phyloP scores from a whole-genome alignment of 345 rosid species.

The Boechera stricta region DNA sequence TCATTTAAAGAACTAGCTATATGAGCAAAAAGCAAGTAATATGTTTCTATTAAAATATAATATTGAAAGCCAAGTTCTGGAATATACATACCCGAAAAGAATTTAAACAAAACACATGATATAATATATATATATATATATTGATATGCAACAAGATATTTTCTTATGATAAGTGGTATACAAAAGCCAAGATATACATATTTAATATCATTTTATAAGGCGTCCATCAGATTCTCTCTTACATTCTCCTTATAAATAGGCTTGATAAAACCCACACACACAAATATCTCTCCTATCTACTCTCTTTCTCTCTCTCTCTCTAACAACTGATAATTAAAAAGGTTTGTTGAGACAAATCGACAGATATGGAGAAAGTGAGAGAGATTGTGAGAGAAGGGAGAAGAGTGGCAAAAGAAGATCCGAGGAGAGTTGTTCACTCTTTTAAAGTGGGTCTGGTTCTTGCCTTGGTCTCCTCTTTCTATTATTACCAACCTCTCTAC shows the following conservation, averaged over 20 bases:
- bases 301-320: neutral
- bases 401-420: constrained; percentile 68
- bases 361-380: constrained; percentile 38
- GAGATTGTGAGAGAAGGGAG: constrained; percentile 33
- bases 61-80: neutral
- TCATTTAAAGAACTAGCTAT: neutral
- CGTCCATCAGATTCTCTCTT: constrained; percentile 1
- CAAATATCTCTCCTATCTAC: neutral
- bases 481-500: constrained; percentile 67
- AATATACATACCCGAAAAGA: neutral
- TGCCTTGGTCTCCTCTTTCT: constrained; percentile 62
- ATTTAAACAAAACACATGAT: neutral
- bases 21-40: too few relatives aligned
- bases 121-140: neutral
- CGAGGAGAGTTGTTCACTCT: constrained; percentile 70
- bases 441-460: constrained; percentile 76
- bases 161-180: constrained; percentile 24
- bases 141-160: too few relatives aligned
- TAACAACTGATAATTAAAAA: neutral
- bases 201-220: constrained; percentile 21
- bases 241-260: constrained; percentile 41
- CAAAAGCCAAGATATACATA: constrained; percentile 20
- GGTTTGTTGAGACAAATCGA: neutral
- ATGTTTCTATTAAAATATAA: neutral
- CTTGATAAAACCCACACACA: constrained; percentile 26